Percentiles rank a stretch among this genome's conserved stretches.
Evolutionary conservation across 495 filamentous ascomycete species (phyloP).

Genomic region (Penicillium diatomitis): DNA sequence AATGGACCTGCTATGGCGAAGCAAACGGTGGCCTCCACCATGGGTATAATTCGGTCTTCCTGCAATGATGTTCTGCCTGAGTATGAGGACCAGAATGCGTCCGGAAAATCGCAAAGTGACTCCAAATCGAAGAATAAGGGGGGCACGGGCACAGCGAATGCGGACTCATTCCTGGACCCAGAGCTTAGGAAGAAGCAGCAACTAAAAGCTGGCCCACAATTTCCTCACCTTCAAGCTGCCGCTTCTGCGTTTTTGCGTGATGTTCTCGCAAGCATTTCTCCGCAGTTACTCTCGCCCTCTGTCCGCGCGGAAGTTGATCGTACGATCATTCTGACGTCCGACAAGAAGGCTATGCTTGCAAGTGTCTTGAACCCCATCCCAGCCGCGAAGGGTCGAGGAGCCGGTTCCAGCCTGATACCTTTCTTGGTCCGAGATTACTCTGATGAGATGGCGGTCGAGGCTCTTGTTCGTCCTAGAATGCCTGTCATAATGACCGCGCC

Average conservation of each 20-base stretch:
- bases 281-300: constrained; percentile 50
- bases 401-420: constrained; percentile 63
- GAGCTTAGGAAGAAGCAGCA: constrained; percentile 21
- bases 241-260: constrained; percentile 53
- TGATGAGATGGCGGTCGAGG: constrained; percentile 55
- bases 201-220: constrained; percentile 11
- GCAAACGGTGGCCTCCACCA: constrained; percentile 47
- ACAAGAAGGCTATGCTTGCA: constrained; percentile 62
- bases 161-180: constrained; percentile 45
- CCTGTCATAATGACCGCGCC: constrained; percentile 37
- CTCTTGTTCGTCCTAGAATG: constrained; percentile 59
- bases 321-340: constrained; percentile 58
- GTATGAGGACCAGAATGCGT: constrained; percentile 22
- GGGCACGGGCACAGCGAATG: constrained; percentile 35
- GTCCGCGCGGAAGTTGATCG: constrained; percentile 65
- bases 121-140: constrained; percentile 28
- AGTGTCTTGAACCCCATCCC: constrained; percentile 69
- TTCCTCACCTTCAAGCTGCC: constrained; percentile 28
- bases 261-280: constrained; percentile 50
- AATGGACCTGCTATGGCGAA: constrained; percentile 57
- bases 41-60: constrained; percentile 46
- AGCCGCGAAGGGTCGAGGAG: constrained; percentile 44
- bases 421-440: constrained; percentile 56
- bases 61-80: constrained; percentile 55
- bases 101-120: constrained; percentile 19